phyloP scores from a whole-genome alignment of 176 grass and related monocot species.

The Zoysia pacifica region DNA sequence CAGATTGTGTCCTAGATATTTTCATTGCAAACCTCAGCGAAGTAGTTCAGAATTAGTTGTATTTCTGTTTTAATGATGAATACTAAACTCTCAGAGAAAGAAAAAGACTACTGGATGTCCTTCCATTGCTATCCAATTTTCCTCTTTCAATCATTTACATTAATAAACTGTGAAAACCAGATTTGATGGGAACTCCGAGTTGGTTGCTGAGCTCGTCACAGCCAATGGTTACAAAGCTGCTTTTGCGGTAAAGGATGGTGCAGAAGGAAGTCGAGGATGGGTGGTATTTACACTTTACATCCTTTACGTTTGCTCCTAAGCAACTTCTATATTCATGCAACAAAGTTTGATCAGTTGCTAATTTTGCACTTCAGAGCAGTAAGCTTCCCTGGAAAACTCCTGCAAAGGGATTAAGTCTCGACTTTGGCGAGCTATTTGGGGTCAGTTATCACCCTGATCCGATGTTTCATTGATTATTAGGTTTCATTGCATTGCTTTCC shows the following conservation, averaged over 20 bases:
- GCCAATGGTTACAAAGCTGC: slow-evolving; percentile 91
- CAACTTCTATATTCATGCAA: slow-evolving; percentile 29
- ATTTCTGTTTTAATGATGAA: background rate
- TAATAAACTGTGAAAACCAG: slow-evolving; percentile 46
- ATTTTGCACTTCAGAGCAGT: slow-evolving; percentile 71
- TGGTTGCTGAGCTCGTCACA: slow-evolving; percentile 81
- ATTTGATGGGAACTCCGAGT: slow-evolving; percentile 80
- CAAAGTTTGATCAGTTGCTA: slow-evolving; percentile 45
- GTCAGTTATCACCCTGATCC: slow-evolving; percentile 48
- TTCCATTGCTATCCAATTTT: slow-evolving; percentile 3
- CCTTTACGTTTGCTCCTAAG: slow-evolving; percentile 1
- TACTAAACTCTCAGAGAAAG: background rate
- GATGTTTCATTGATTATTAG: slow-evolving; percentile 3
- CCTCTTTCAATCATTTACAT: slow-evolving; percentile 31
- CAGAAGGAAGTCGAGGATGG: slow-evolving; percentile 87
- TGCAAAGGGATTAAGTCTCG: slow-evolving; percentile 63
- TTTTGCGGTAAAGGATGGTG: slow-evolving; percentile 89
- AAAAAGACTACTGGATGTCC: background rate
- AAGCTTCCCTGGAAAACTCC: slow-evolving; percentile 82
- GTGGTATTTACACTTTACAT: slow-evolving; percentile 49
- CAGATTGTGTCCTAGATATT: background rate
- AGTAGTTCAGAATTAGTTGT: background rate
- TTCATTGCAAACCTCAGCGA: background rate
- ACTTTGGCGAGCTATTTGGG: slow-evolving; percentile 68
- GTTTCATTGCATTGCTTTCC: background rate